These are phyloP conservation scores for Ophiocordyceps camponoti-floridani DNA, from an alignment of 2,329 filamentous ascomycete genomes.

Conservation along the genomic window DNA sequence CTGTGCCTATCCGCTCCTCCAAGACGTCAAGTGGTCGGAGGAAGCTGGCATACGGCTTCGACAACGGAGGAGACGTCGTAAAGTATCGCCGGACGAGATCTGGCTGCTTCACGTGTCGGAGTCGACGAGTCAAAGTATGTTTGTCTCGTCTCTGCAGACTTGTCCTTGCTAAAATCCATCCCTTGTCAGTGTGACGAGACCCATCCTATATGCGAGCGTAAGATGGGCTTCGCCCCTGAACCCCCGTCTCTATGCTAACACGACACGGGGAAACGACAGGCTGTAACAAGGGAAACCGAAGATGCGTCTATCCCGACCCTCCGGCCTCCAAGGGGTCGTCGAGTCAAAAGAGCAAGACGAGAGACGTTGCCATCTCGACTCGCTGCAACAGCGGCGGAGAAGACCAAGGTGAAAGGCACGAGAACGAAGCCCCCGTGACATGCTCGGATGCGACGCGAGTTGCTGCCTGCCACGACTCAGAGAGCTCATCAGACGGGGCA, in stretches of 20 bases:
- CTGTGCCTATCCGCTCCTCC: slow-evolving; percentile 26
- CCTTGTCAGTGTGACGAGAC: slow-evolving; percentile 85
- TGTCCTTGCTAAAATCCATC: slow-evolving; percentile 3
- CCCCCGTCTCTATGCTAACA: slow-evolving; percentile 1
- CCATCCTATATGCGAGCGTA: slow-evolving; percentile 70
- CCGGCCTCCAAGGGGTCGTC: slow-evolving; percentile 22
- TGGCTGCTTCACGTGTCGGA: slow-evolving; percentile 83
- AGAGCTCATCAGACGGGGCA: slow-evolving; percentile 28
- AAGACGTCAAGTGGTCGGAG: slow-evolving; percentile 31
- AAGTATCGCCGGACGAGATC: slow-evolving; percentile 89
- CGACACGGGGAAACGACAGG: slow-evolving; percentile 36
- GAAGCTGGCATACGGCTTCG: slow-evolving; percentile 24
- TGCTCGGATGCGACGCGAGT: slow-evolving; percentile 16
- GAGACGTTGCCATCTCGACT: slow-evolving; percentile 16
- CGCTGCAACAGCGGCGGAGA: slow-evolving; percentile 31
- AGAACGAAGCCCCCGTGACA: slow-evolving; percentile 19
- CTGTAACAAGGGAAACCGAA: slow-evolving; percentile 79
- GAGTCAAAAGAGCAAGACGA: slow-evolving; percentile 14
- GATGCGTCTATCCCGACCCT: slow-evolving; percentile 76
- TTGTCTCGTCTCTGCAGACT: not conserved
- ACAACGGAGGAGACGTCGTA: slow-evolving; percentile 43
- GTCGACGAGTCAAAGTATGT: slow-evolving; percentile 63
- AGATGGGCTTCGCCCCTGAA: slow-evolving; percentile 8
- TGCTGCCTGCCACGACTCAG: slow-evolving; percentile 27
- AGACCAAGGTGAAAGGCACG: slow-evolving; percentile 14